Percentiles rank a stretch among this genome's conserved stretches.
These are phyloP conservation scores for Fusarium pilosicola DNA, from an alignment of 2,329 filamentous ascomycete genomes.

Conservation along the genomic window DNA sequence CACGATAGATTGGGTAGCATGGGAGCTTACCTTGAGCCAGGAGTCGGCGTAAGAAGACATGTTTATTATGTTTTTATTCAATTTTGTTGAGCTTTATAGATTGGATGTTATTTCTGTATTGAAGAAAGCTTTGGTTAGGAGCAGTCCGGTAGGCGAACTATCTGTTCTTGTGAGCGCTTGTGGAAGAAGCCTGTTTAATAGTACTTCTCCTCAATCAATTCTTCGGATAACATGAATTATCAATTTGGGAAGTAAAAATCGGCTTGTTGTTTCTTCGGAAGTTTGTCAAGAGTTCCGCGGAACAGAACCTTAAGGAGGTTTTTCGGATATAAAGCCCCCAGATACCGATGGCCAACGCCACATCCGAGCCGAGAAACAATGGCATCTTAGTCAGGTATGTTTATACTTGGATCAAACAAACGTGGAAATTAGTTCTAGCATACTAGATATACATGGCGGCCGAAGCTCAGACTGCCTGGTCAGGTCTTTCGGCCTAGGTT, in stretches of 20 bases:
- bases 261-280: not conserved
- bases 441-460: accelerated
- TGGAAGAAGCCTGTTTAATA: not conserved
- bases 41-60: not conserved
- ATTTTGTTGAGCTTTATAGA: not conserved
- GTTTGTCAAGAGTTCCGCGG: not conserved
- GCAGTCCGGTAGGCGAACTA: accelerated
- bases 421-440: not conserved
- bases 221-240: accelerated
- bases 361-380: not conserved
- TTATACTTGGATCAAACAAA: not conserved
- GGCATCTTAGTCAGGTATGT: not conserved
- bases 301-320: not conserved
- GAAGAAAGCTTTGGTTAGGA: not conserved
- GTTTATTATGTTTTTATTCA: not conserved
- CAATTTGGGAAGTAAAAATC: accelerated
- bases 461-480: no score
- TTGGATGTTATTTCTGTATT: not conserved
- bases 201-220: accelerated
- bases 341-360: no score
- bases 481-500: not conserved
- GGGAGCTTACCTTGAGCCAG: not conserved
- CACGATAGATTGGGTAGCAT: accelerated
- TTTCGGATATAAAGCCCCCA: not conserved
- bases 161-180: accelerated